Base-by-base conservation (phyloP, 176 grass and related monocot species). In the Aegilops sharonensis region DNA sequence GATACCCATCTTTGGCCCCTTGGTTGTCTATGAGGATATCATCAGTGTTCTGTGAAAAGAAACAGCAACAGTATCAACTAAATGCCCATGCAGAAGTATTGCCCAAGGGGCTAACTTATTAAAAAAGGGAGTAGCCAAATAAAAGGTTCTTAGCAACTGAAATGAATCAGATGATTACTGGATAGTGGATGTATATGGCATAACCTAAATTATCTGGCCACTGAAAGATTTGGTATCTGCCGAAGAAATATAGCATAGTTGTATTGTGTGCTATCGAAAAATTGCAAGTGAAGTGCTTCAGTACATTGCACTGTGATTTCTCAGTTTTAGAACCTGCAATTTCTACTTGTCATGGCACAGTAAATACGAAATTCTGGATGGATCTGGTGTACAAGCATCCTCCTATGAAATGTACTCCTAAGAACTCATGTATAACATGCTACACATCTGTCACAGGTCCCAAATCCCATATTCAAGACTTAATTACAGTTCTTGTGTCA, bases 11-110 rank as follows among this genome's bases (percentile, higher is more conserved):
- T 29, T 57, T 81, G 24, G 82, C 86, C 64, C 64, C 70, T 91
- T 52, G 39, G 77, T 88, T 91, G 64, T 88, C 82, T 88, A 88
- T 88, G 82, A 91, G 89, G 78, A 88, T 64, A 85, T 91, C 89
- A 72, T 88, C 89, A 71, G 54, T 48, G 14, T 72, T 64, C 90
- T 91, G 72, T 71, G 64, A 25, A 77, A 75, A 88, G 29, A 23
- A 75, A 68, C 8, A 78, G 9, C 21, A 42, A 68, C 81, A 65
- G 1, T 25, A 71, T 87, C 59, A 84, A 80, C 50, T 80, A 84
- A 75, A 77, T 75, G 61, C 24, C 7, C 65, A 27, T 21, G 14
- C 25, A 62, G 68, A 87, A 66, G 66, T 73, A 86, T 72, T 72
- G 10, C 24, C 4, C 17, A 57, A 79, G 45, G 54, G 66, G 20